phyloP scores from a whole-genome alignment of 768 basidiomycete genomes.

The Megacollybia marginata region DNA sequence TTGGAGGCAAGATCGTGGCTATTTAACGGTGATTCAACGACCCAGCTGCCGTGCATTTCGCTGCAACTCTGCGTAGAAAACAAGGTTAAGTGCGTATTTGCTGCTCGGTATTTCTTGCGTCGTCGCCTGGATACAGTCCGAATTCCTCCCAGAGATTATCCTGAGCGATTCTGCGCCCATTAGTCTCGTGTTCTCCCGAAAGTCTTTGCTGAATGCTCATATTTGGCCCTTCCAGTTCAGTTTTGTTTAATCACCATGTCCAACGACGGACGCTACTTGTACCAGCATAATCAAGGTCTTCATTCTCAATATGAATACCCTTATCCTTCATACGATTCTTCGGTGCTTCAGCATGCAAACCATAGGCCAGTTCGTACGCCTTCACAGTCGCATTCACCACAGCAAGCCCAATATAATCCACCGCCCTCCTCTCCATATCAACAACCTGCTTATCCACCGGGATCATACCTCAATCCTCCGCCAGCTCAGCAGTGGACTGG shows the following conservation, averaged over 20 bases:
- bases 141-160: too few species aligned
- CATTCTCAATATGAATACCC: conserved; percentile 44
- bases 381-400: not conserved
- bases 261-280: conserved; percentile 49
- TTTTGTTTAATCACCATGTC: conserved; percentile 25
- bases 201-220: too few species aligned
- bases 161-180: too few species aligned
- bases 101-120: too few species aligned
- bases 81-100: too few species aligned
- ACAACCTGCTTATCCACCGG: conserved; percentile 18
- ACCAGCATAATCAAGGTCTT: conserved; percentile 37
- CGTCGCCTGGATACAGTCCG: too few species aligned
- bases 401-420: not conserved
- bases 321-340: conserved; percentile 15
- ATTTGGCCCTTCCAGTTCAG: too few species aligned
- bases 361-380: not conserved
- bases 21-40: too few species aligned
- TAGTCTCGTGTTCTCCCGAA: too few species aligned
- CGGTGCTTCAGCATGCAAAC: not conserved
- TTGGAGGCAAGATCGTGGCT: too few species aligned
- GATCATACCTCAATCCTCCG: conserved; percentile 20
- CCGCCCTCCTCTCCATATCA: conserved; percentile 7
- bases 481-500: conserved; percentile 27
- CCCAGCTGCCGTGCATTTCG: too few species aligned
- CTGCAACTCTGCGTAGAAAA: too few species aligned